Conservation (phyloP, 2,329 filamentous ascomycete species). For the Phaeoacremonium minimum region DNA sequence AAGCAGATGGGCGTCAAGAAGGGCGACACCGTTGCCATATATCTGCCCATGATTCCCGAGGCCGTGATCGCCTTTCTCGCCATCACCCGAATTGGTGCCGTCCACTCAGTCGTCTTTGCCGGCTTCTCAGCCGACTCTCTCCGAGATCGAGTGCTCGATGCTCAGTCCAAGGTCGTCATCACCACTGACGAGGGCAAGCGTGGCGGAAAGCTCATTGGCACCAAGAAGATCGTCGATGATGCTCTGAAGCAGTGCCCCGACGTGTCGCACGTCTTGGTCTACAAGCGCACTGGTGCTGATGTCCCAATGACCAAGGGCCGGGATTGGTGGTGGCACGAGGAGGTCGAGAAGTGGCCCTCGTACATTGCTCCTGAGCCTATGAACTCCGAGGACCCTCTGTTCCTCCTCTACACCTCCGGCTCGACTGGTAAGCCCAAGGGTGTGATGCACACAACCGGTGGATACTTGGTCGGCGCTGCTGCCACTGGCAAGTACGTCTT, state of each 20-base stretch:
- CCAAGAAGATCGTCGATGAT: slow-evolving; percentile 99
- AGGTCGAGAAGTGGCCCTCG: slow-evolving; percentile 91
- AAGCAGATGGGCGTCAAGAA: slow-evolving; percentile 96
- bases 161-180: slow-evolving; percentile 87
- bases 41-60: slow-evolving; percentile 98
- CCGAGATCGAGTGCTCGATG: slow-evolving; percentile 90
- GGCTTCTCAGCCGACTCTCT: slow-evolving; percentile 97
- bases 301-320: slow-evolving; percentile 86
- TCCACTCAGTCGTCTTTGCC: slow-evolving; percentile 97
- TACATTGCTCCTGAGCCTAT: slow-evolving; percentile 88
- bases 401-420: slow-evolving; percentile 95
- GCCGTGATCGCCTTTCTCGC: slow-evolving; percentile 88
- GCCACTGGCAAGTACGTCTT: slow-evolving; percentile 98
- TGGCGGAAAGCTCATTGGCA: slow-evolving; percentile 93
- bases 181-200: slow-evolving; percentile 97
- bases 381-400: slow-evolving; percentile 92
- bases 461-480: slow-evolving; percentile 91
- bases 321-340: slow-evolving; percentile 98
- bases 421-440: slow-evolving; percentile 99
- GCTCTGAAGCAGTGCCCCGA: slow-evolving; percentile 93
- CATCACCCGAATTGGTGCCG: slow-evolving; percentile 84
- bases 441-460: slow-evolving; percentile 94
- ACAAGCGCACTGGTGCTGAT: slow-evolving; percentile 90
- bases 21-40: slow-evolving; percentile 95
- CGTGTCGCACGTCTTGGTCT: slow-evolving; percentile 81